phyloP scores from a whole-genome alignment of 2,329 filamentous ascomycete genomes.

The Alternaria postmessia region DNA sequence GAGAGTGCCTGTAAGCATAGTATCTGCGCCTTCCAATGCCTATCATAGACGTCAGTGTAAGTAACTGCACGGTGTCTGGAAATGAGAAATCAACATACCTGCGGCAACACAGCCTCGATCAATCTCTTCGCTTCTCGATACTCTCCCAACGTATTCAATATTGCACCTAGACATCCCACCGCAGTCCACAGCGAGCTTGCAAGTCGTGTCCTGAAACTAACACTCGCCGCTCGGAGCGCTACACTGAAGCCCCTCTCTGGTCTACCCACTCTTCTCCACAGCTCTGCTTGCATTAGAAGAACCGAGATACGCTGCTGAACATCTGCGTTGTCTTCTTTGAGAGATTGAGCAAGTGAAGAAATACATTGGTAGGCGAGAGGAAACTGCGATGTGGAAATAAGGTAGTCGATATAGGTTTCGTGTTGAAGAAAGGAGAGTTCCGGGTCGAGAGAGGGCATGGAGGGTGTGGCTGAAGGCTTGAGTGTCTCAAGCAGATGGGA shows the following conservation, averaged over 20 bases:
- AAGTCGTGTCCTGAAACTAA: conserved; percentile 74
- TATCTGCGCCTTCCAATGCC: conserved; percentile 72
- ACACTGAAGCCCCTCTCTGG: conserved; percentile 80
- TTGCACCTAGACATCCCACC: conserved; percentile 70
- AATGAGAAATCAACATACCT: conserved; percentile 56
- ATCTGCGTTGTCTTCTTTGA: conserved; percentile 66
- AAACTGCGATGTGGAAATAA: conserved; percentile 63
- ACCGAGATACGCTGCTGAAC: conserved; percentile 74
- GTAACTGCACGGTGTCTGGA: too few species aligned
- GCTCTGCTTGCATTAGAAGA: conserved; percentile 74
- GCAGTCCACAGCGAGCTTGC: conserved; percentile 77
- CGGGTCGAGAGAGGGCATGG: conserved; percentile 59
- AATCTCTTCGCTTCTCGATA: conserved; percentile 72
- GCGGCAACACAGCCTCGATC: conserved; percentile 74
- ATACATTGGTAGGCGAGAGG: conserved; percentile 62
- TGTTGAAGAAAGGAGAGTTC: conserved; percentile 68
- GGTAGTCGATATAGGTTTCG: conserved; percentile 67
- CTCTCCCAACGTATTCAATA: conserved; percentile 75
- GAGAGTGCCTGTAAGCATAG: conserved; percentile 68
- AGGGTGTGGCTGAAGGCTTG: conserved; percentile 51
- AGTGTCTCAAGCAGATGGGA: conserved; percentile 66
- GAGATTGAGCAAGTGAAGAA: conserved; percentile 59
- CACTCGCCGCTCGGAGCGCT: conserved; percentile 75
- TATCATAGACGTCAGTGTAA: conserved; percentile 19
- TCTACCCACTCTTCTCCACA: conserved; percentile 73